Evolutionary conservation across 2,329 filamentous ascomycete species (phyloP), one percentile per base, ranked within the genome.

Genomic region (Xylaria sp.): DNA sequence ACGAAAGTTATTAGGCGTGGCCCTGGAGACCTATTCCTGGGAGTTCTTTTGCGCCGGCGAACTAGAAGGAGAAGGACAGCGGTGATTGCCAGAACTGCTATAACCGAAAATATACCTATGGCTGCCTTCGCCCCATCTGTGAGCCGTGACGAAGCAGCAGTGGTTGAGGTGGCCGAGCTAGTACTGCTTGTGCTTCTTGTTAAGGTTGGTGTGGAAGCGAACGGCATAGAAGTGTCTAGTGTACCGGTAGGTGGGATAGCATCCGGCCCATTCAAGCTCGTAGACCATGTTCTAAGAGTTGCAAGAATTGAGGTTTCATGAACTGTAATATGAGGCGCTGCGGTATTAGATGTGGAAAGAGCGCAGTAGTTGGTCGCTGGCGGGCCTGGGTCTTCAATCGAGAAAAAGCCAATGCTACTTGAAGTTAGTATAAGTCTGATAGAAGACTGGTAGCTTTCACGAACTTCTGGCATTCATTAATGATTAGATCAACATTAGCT

Each of bases 401-500:
- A 66, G 63, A 71, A 74, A 52, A 72, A 71, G 4, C 74, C 76
- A 60, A 71, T 66, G 62, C 76, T 78, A 65, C 50, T 13, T 15
- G 20, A 57, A 20, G 60, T 75, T n/a, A 76, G 63, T 41, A 30
- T 60, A 34, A 20, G 20, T 41, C 28, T 67, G 20, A 9, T 39
- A 52, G 20, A 28, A 32, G 23, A 12, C n/a, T 10, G 46, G 25
- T 36, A 3, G 7, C 18, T 36, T 43, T 46, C 4, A 70, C 81
- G 77, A 78, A 87, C 86, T 82, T 82, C 72, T 83, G 79, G 65
- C 85, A 88, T 63, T 78, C 76, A 72, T 82, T 84, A 76, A 87
- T 85, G 65, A 87, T 78, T 73, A 79, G 78, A 71, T 86, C 83
- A 60, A 87, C 82, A 72, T 81, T 85, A 56, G 85, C 86, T 87